Evolutionary conservation across 108 stramenopile species (phyloP).

Genomic region (Chaetoceros muelleri): DNA sequence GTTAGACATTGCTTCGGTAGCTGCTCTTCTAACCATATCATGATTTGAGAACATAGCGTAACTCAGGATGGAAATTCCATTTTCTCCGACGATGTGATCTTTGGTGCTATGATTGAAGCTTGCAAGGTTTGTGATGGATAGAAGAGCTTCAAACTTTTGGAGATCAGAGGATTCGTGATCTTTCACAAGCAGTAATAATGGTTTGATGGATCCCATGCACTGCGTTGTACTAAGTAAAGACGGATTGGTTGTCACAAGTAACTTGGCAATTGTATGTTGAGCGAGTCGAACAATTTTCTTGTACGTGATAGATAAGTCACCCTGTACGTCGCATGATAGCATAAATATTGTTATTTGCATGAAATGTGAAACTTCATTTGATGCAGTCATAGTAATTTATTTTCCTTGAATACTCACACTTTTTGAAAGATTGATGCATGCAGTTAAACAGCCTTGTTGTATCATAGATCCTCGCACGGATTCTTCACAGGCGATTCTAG

Average conservation of each 20-base stretch:
- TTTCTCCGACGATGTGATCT: slow-evolving; percentile 74
- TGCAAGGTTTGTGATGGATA: slow-evolving; percentile 91
- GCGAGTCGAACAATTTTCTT: slow-evolving; percentile 69
- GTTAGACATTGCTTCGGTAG: slow-evolving; percentile 92
- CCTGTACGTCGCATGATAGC: slow-evolving; percentile 7
- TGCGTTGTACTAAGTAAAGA: slow-evolving; percentile 79
- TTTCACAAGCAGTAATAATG: slow-evolving; percentile 76
- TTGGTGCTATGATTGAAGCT: slow-evolving; percentile 80
- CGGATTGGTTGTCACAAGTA: slow-evolving; percentile 94
- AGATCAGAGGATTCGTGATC: slow-evolving; percentile 83
- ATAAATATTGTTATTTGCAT: background rate
- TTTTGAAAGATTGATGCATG: slow-evolving; percentile 67
- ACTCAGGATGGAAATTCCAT: slow-evolving; percentile 61
- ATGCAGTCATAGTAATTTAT: background rate
- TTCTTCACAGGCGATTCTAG: slow-evolving; percentile 75
- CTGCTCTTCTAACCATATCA: slow-evolving; percentile 88
- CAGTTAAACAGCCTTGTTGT: slow-evolving; percentile 87
- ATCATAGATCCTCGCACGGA: slow-evolving; percentile 83
- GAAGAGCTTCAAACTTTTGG: slow-evolving; percentile 88
- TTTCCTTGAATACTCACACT: slow-evolving; percentile 44
- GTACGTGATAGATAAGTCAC: slow-evolving; percentile 42
- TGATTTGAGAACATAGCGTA: slow-evolving; percentile 95
- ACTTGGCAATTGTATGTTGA: slow-evolving; percentile 85
- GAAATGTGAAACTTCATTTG: too few species aligned
- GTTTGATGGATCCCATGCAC: slow-evolving; percentile 76